Conservation (phyloP, 495 filamentous ascomycete species). For the Penicillium flavigenum region DNA sequence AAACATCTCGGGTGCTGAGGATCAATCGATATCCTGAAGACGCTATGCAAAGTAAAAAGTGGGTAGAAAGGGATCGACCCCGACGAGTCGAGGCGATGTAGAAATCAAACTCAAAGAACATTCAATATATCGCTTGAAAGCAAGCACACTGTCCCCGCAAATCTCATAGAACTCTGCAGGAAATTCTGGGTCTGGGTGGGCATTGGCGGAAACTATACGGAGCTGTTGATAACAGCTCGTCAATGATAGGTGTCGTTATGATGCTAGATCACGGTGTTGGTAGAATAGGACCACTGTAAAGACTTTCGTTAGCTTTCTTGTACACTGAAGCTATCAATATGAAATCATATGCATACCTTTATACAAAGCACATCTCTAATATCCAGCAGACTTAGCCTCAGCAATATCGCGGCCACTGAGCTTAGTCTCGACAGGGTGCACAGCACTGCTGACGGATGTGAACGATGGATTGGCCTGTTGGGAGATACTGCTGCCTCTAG, state of each 20-base stretch:
- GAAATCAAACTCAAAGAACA: constrained; percentile 15
- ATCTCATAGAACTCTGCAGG: constrained; percentile 19
- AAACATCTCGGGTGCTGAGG: not conserved
- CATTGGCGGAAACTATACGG: not conserved
- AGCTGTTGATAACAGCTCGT: not conserved
- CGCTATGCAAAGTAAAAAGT: not conserved
- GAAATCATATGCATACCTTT: constrained; percentile 10
- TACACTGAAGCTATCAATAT: too few species aligned
- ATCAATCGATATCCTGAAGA: not conserved
- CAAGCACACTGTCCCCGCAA: constrained; percentile 19
- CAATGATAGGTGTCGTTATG: constrained; percentile 1
- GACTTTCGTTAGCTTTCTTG: not conserved
- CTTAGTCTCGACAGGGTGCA: not conserved
- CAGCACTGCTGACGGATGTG: constrained; percentile 16
- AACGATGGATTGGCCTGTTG: constrained; percentile 21
- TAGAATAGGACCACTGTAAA: not conserved
- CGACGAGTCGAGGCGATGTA: not conserved
- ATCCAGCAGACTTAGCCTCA: constrained; percentile 15
- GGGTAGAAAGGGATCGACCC: not conserved
- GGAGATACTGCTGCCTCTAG: constrained; percentile 20
- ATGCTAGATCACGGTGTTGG: not conserved
- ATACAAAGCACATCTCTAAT: constrained; percentile 9
- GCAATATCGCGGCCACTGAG: constrained; percentile 2
- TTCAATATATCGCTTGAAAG: constrained; percentile 24
- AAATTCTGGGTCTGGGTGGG: constrained; percentile 17